phyloP scores from a whole-genome alignment of 805 yeast species.

The Saccharomycopsis selenospora region DNA sequence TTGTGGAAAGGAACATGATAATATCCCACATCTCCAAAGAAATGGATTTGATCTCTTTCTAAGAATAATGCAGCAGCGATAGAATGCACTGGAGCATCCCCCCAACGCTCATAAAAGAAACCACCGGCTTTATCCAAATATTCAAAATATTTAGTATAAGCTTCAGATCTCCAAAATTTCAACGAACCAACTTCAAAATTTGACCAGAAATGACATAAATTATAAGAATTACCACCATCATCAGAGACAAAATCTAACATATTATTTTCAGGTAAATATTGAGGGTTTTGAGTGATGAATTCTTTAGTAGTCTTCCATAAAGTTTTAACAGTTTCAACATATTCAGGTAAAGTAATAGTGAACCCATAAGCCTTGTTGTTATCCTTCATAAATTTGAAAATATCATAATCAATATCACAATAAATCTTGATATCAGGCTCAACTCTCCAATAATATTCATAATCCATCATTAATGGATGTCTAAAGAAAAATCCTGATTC shows the following conservation, averaged over 20 bases:
- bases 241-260: conserved; percentile 61
- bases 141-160: conserved; percentile 63
- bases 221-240: conserved; percentile 63
- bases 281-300: conserved; percentile 52
- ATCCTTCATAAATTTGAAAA: conserved; percentile 74
- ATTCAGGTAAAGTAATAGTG: conserved; percentile 72
- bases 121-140: conserved; percentile 74
- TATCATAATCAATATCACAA: conserved; percentile 75
- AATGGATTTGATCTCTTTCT: conserved; percentile 60
- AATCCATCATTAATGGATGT: conserved; percentile 64
- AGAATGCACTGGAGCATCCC: conserved; percentile 88
- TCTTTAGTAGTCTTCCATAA: conserved; percentile 63
- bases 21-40: conserved; percentile 79
- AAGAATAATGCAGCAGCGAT: conserved; percentile 75
- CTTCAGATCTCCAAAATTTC: conserved; percentile 64
- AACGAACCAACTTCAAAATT: conserved; percentile 76
- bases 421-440: conserved; percentile 75
- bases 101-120: conserved; percentile 90
- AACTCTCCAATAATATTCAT: conserved; percentile 88
- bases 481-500: conserved; percentile 84
- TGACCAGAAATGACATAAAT: conserved; percentile 84
- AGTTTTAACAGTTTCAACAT: conserved; percentile 59
- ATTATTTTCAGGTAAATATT: conserved; percentile 50
- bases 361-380: conserved; percentile 66
- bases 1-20: conserved; percentile 71